Evolutionary conservation across 345 rosid species (phyloP).

Genomic region (Xanthoceras sorbifolium): DNA sequence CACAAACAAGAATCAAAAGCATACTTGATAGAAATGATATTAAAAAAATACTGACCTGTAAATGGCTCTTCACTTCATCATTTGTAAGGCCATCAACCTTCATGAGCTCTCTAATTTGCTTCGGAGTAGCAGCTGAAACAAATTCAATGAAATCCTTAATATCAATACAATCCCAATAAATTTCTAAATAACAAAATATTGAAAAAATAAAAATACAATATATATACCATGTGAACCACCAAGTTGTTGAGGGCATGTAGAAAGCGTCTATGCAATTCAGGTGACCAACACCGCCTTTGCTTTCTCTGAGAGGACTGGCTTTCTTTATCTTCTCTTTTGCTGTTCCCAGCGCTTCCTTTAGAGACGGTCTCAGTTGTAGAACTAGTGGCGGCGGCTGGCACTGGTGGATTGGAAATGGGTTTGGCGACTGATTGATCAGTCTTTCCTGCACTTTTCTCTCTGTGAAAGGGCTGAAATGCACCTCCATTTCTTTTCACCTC

Average conservation of each 20-base stretch:
- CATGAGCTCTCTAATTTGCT: conserved; percentile 95
- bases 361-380: conserved; percentile 39
- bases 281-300: conserved; percentile 93
- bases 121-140: conserved; percentile 81
- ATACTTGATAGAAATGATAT: too few relatives aligned
- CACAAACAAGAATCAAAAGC: neutral
- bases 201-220: neutral
- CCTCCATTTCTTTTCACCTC: conserved; percentile 76
- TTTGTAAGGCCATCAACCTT: conserved; percentile 93
- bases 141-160: neutral
- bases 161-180: neutral
- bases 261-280: conserved; percentile 87
- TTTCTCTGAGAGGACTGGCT: conserved; percentile 53
- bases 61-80: conserved; percentile 98
- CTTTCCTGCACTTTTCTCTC: conserved; percentile 42
- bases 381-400: conserved; percentile 55
- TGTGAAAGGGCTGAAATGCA: conserved; percentile 79
- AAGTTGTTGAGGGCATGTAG: conserved; percentile 81
- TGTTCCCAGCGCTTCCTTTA: conserved; percentile 21
- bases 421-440: conserved; percentile 34
- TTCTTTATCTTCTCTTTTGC: conserved; percentile 43
- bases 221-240: conserved; percentile 85
- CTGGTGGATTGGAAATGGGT: conserved; percentile 19
- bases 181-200: neutral
- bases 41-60: conserved; percentile 56